Evolutionary conservation across 768 basidiomycete species (phyloP), one percentile per base, ranked within the genome.

Genomic region (Xerocomus potaroensis): DNA sequence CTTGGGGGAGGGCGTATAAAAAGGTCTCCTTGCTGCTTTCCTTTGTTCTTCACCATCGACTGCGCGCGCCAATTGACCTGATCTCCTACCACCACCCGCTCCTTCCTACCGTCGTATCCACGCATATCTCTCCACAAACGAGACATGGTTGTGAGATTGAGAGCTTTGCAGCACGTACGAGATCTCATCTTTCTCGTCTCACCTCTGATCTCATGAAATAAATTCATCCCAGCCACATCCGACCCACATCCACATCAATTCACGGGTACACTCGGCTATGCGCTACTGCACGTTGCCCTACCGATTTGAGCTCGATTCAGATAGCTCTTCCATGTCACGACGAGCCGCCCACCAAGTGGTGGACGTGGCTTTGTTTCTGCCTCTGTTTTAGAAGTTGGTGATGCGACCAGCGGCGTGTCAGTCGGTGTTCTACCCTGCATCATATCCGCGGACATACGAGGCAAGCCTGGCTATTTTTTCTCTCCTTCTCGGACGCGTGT

Each of bases 301-400:
- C n/a, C 11, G 24, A 26, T 55, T 65, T 29, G 52, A 60, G 33
- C 16, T 51, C 29, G 61, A 62, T 41, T 60, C 62, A 26, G 54
- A 56, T 16, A n/a, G 45, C 3, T 65, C 58, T 2, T 64, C 62
- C 10, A 27, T 26, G 16, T 65, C 60, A n/a, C n/a, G n/a, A n/a
- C n/a, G 56, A 61, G 5, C 47, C 41, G 1, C 51, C 47, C 4
- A 10, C 31, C 26, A 61, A 53, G 18, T 63, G 60, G 58, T 61
- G 60, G 54, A 49, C 35, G 14, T 38, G 39, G 27, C 43, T 39
- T 15, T 54, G 54, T 24, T 49, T 53, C 14, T 54, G 50, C 12
- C 30, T 50, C 0, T 67, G 60, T 45, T 53, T 63, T 52, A 63
- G 46, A 45, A 53, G 58, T 14, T 56, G 63, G 63, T 58, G 23